A percentile compares a stretch with the other conserved stretches of the same genome.
Evolutionary conservation across 345 rosid genomes (phyloP).

Genomic region (Populus alba): DNA sequence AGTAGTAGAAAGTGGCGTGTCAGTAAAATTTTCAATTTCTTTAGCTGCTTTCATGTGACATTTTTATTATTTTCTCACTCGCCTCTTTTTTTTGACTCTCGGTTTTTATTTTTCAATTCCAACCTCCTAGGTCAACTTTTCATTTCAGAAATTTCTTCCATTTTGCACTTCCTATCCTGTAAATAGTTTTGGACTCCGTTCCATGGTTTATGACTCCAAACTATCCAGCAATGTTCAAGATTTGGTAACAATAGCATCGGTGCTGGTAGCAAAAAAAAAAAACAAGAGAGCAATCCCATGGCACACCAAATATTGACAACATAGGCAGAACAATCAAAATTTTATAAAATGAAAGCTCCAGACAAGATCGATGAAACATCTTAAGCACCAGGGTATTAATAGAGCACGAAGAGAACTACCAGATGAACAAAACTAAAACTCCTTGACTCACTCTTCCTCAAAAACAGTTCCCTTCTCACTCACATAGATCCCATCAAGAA

Average conservation of each 20-base stretch:
- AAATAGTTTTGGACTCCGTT: background rate
- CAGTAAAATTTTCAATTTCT: background rate
- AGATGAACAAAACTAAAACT: no score
- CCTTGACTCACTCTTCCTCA: background rate
- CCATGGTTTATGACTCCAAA: background rate
- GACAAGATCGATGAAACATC: background rate
- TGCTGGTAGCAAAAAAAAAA: background rate
- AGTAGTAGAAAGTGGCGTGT: no score
- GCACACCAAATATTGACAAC: background rate
- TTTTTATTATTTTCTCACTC: background rate
- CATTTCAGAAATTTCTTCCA: background rate
- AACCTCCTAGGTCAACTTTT: background rate
- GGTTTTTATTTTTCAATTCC: background rate
- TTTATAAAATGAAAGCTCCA: background rate
- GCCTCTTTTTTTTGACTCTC: background rate
- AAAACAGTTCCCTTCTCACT: conserved; percentile 46
- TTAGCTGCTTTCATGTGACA: background rate
- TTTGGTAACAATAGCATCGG: background rate
- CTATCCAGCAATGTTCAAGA: background rate
- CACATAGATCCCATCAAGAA: conserved; percentile 64
- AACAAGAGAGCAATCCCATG: background rate
- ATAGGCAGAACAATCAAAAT: background rate
- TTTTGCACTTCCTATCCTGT: background rate
- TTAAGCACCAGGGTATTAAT: no score
- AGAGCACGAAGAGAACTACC: no score